Evolutionary conservation across 345 rosid species (phyloP).

Genomic region (Euphorbia pulcherrima): DNA sequence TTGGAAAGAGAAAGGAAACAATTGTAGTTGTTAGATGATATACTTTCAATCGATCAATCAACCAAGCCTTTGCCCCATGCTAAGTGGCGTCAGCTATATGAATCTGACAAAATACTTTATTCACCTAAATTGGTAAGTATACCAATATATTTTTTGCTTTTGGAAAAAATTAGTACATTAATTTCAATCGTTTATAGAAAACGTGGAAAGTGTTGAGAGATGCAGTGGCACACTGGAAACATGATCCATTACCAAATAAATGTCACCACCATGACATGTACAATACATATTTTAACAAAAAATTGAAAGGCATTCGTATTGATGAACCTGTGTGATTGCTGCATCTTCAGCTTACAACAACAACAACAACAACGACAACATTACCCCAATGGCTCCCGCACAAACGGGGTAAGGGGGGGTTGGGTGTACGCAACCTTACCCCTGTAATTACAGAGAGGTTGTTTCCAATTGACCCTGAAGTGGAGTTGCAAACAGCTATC

Average conservation of each 20-base stretch:
- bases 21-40: not conserved
- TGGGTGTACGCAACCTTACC: too few relatives aligned
- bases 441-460: too few relatives aligned
- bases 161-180: not conserved
- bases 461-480: too few relatives aligned
- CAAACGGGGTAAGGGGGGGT: too few relatives aligned
- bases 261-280: not conserved
- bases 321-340: slow-evolving; percentile 65
- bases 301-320: not conserved
- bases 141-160: too few relatives aligned
- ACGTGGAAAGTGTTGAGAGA: not conserved
- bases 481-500: too few relatives aligned
- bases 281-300: not conserved
- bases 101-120: too few relatives aligned
- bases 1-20: not conserved
- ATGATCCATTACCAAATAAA: not conserved
- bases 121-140: too few relatives aligned
- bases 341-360: slow-evolving; percentile 77
- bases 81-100: too few relatives aligned
- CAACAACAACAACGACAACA: too few relatives aligned
- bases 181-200: not conserved
- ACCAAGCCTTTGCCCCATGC: not conserved
- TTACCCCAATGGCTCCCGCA: too few relatives aligned
- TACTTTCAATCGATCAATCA: not conserved
- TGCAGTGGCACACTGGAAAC: not conserved